Conservation (phyloP, 768 basidiomycete genomes). For the Kwoniella heveanensis region DNA sequence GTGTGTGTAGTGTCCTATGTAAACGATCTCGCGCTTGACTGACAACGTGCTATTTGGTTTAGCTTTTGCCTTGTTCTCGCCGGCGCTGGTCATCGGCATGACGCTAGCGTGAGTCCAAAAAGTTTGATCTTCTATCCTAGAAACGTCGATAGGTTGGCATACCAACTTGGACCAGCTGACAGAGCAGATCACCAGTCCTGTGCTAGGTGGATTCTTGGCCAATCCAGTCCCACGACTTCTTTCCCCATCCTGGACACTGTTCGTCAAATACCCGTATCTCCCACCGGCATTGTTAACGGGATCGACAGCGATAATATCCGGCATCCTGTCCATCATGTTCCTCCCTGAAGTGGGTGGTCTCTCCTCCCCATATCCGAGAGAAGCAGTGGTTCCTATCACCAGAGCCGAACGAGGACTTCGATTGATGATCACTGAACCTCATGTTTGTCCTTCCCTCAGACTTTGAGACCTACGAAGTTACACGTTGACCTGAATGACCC, state of each 20-base stretch:
- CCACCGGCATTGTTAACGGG: slow-evolving; percentile 36
- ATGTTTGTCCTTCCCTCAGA: too few species aligned
- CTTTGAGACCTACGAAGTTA: slow-evolving; percentile 20
- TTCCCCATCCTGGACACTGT: slow-evolving; percentile 27
- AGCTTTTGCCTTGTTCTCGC: slow-evolving; percentile 46
- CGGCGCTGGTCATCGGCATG: slow-evolving; percentile 34
- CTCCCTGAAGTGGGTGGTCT: slow-evolving; percentile 27
- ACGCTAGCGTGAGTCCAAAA: slow-evolving; percentile 37
- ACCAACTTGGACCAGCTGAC: too few species aligned
- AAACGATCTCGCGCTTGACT: neutral
- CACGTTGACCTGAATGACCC: slow-evolving; percentile 3
- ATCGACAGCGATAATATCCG: slow-evolving; percentile 23
- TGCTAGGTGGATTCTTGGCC: slow-evolving; percentile 41
- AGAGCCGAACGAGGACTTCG: too few species aligned
- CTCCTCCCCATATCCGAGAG: too few species aligned
- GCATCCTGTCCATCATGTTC: slow-evolving; percentile 13
- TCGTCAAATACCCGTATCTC: slow-evolving; percentile 37
- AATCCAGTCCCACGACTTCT: slow-evolving; percentile 35
- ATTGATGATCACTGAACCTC: too few species aligned
- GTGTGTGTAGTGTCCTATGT: slow-evolving; percentile 14
- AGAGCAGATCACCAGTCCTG: slow-evolving; percentile 25
- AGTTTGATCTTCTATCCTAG: too few species aligned
- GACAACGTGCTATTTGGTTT: neutral
- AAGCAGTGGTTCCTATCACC: too few species aligned
- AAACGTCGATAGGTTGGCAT: too few species aligned